Evolutionary conservation across 805 yeast species (phyloP).

Genomic region (Cyberlindnera euphorbiae): DNA sequence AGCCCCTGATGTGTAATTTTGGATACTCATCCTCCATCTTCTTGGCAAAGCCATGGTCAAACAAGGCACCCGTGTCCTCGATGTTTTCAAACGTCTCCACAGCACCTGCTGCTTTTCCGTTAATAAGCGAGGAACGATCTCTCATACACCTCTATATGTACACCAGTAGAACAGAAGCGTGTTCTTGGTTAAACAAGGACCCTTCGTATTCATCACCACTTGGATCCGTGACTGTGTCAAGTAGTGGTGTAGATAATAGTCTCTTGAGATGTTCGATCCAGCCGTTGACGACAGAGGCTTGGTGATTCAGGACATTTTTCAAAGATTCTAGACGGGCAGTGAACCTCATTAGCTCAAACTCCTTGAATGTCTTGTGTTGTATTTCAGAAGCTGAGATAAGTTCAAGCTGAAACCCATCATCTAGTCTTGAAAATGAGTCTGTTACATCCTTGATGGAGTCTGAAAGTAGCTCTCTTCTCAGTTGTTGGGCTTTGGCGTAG

Average conservation of each 20-base stretch:
- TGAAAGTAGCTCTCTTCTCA: conserved; percentile 49
- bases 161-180: conserved; percentile 54
- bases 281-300: conserved; percentile 44
- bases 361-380: not conserved
- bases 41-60: conserved; percentile 10
- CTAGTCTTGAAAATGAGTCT: conserved; percentile 6
- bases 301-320: conserved; percentile 41
- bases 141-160: conserved; percentile 43
- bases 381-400: not conserved
- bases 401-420: not conserved
- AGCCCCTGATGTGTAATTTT: not conserved
- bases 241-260: conserved; percentile 45
- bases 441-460: conserved; percentile 26
- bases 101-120: conserved; percentile 19
- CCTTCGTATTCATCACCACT: conserved; percentile 62
- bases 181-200: conserved; percentile 72
- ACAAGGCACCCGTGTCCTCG: conserved; percentile 5
- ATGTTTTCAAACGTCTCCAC: conserved; percentile 10
- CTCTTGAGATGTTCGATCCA: conserved; percentile 43
- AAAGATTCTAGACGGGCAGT: conserved; percentile 13
- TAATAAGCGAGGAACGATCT: conserved; percentile 38
- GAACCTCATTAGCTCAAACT: conserved; percentile 13
- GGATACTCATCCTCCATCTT: conserved; percentile 10
- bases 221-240: conserved; percentile 40
- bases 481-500: conserved; percentile 56